phyloP scores from a whole-genome alignment of 345 rosid species.

The Mercurialis annua region DNA sequence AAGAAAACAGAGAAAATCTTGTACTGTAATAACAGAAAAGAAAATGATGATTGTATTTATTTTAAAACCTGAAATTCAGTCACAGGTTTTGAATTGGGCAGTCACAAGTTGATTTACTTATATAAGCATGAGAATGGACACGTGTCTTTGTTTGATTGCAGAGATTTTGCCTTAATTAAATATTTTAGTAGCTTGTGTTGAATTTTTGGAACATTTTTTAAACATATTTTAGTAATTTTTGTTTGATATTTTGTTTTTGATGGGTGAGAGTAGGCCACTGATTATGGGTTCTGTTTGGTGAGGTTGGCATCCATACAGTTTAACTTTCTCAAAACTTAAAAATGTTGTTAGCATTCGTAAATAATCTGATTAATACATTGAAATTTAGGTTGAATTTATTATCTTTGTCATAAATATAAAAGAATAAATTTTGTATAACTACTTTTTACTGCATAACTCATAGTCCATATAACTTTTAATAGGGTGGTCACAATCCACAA shows the following conservation, averaged over 20 bases:
- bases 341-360: too few relatives aligned
- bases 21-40: not conserved
- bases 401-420: too few relatives aligned
- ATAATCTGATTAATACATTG: too few relatives aligned
- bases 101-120: not conserved
- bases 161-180: not conserved
- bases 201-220: not conserved
- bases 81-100: constrained; percentile 5
- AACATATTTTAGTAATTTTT: not conserved
- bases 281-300: constrained; percentile 35
- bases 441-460: too few relatives aligned
- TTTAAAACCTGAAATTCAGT: not conserved
- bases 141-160: constrained; percentile 16
- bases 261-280: constrained; percentile 52
- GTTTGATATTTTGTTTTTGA: not conserved
- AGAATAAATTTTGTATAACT: too few relatives aligned
- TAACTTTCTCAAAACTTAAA: too few relatives aligned
- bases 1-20: too few relatives aligned
- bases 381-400: too few relatives aligned
- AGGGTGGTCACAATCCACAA: too few relatives aligned
- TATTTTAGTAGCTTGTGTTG: not conserved
- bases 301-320: constrained; percentile 61
- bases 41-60: constrained; percentile 6
- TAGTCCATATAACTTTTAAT: too few relatives aligned
- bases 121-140: constrained; percentile 18